These are phyloP conservation scores for Boletus fagicola DNA, from an alignment of 768 basidiomycete species.

Conservation along the genomic window DNA sequence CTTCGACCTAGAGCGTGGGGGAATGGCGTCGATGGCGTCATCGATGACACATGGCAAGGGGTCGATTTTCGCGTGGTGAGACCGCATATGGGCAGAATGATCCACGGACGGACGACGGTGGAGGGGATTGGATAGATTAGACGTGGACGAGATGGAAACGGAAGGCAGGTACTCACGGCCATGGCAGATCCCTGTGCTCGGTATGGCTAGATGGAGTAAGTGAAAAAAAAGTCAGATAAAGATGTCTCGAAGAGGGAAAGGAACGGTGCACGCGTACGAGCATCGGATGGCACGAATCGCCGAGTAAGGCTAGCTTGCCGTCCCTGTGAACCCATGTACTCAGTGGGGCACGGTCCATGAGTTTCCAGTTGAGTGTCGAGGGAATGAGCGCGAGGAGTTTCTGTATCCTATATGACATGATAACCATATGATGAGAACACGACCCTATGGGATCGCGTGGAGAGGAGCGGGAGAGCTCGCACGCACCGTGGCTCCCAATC, in stretches of 20 bases:
- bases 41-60: neutral
- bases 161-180: constrained; percentile 36
- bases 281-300: constrained; percentile 61
- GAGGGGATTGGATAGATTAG: neutral
- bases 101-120: neutral
- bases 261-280: constrained; percentile 27
- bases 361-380: constrained; percentile 44
- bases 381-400: constrained; percentile 48
- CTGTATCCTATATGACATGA: constrained; percentile 33
- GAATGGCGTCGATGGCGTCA: neutral
- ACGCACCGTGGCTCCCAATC: constrained; percentile 50
- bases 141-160: neutral
- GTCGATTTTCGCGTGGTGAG: neutral
- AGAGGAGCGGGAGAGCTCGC: neutral
- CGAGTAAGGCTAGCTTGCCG: constrained; percentile 45
- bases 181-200: constrained; percentile 56
- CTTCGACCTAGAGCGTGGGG: too few species aligned
- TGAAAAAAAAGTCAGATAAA: neutral
- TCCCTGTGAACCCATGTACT: constrained; percentile 47
- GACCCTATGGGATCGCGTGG: neutral
- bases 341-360: constrained; percentile 50
- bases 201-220: constrained; percentile 39
- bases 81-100: neutral
- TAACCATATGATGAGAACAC: constrained; percentile 4
- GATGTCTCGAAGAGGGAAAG: neutral